Evolutionary conservation across 2,329 filamentous ascomycete genomes (phyloP).

Genomic region (Sphaerulina vaccinii): DNA sequence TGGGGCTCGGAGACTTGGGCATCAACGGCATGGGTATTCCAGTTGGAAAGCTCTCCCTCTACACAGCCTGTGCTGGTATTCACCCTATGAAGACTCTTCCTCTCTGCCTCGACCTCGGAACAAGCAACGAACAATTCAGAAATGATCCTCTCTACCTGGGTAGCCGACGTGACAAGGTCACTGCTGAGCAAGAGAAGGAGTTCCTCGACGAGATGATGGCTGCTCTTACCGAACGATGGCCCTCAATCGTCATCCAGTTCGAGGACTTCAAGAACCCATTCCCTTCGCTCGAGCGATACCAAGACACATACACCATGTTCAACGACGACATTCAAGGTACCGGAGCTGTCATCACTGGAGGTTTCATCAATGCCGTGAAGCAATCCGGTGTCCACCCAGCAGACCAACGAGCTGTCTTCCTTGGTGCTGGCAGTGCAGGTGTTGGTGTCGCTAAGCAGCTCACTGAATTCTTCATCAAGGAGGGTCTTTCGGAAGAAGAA

Average conservation of each 20-base stretch:
- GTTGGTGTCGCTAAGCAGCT: slow-evolving; percentile 98
- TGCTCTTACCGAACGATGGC: slow-evolving; percentile 76
- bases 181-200: slow-evolving; percentile 74
- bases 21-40: slow-evolving; percentile 98
- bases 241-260: slow-evolving; percentile 78
- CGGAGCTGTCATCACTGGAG: slow-evolving; percentile 87
- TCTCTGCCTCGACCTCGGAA: slow-evolving; percentile 62
- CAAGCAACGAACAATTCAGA: slow-evolving; percentile 61
- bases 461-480: slow-evolving; percentile 92
- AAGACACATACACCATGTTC: slow-evolving; percentile 88
- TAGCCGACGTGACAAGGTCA: slow-evolving; percentile 77
- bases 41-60: slow-evolving; percentile 92
- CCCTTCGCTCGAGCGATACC: slow-evolving; percentile 86
- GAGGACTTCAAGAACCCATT: slow-evolving; percentile 99
- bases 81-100: slow-evolving; percentile 69
- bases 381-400: slow-evolving; percentile 79
- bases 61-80: slow-evolving; percentile 94
- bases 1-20: slow-evolving; percentile 90
- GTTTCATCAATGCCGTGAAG: slow-evolving; percentile 74
- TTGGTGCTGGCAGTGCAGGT: slow-evolving; percentile 92
- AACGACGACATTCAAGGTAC: slow-evolving; percentile 99
- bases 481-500: slow-evolving; percentile 82
- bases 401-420: slow-evolving; percentile 92
- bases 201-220: slow-evolving; percentile 98
- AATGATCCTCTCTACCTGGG: slow-evolving; percentile 91